Base-by-base conservation (phyloP, 2,329 filamentous ascomycete genomes). In the Cryphonectria japonica region DNA sequence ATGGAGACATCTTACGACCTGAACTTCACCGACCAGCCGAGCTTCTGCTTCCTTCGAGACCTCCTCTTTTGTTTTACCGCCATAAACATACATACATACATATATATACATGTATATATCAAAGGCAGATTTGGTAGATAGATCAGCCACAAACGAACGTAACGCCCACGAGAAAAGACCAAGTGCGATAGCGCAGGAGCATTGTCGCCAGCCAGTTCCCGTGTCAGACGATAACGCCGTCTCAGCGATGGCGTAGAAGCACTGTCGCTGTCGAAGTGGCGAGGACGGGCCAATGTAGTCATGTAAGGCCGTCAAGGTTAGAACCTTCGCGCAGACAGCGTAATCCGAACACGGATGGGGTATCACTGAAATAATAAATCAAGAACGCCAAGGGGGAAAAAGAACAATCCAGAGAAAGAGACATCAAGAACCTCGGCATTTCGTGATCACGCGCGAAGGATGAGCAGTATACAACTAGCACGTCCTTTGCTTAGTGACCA, bases 221-320 rank as follows among this genome's bases (percentile, higher is more conserved):
- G 82, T 83, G 84, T 79, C 79, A 71, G 69, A 73, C 73, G 82
- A 85, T 81, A 41, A 83, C 84, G 80, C 84, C 84, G 83, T 85
- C 84, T 82, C 83, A 83, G 83, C 83, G 81, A 86, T 86, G 84
- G 85, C 85, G 84, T 85, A 86, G 78, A 73, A 84, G 84, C 84
- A 86, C 84, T 86, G 78, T 86, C 83, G 82, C 84, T 82, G 84
- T 84, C 84, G 84, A 86, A 82, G 69, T 66, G 71, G 66, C 66
- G 57, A 65, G 63, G 41, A 43, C 61, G 54, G 29, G 54, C 54
- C 54, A 37, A 59, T 43, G 54, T 66, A 77, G 75, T 71, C 80
- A 72, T 74, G 76, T 13, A 76, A 78, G 46, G 75, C 69, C 69
- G 74, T 74, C 66, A 67, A 65, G 67, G 19, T 50, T 72, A 72